phyloP scores from a whole-genome alignment of 2,329 filamentous ascomycete species.

The Diaporthe citrichinensis region DNA sequence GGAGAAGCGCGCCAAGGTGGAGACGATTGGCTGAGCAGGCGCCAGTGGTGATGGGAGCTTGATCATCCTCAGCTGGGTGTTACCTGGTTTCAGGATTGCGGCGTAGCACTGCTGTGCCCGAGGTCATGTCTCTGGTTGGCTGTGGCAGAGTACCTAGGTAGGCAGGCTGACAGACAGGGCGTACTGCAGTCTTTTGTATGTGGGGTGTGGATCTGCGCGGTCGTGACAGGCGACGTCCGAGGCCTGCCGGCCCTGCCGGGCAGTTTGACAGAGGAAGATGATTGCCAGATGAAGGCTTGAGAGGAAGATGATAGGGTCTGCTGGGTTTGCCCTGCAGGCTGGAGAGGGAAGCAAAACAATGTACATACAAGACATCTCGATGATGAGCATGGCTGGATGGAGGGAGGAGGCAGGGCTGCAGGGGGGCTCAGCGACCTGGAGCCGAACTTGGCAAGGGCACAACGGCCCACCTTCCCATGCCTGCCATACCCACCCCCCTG shows the following conservation, averaged over 20 bases:
- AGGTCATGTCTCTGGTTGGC: constrained; percentile 20
- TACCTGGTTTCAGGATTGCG: constrained; percentile 31
- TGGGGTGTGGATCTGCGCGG: neutral
- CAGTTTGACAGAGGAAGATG: neutral
- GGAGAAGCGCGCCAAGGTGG: constrained; percentile 13
- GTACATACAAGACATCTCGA: neutral
- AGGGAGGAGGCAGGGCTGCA: constrained; percentile 18
- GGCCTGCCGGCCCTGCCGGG: neutral
- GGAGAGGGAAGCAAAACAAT: neutral
- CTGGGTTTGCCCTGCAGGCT: neutral
- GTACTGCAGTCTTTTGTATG: neutral
- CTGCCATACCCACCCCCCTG: neutral
- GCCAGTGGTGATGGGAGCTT: neutral
- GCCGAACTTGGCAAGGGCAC: constrained; percentile 6
- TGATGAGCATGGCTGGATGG: neutral
- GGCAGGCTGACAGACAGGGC: constrained; percentile 7
- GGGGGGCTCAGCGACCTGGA: constrained; percentile 15
- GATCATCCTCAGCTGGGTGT: constrained; percentile 23
- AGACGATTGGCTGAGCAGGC: constrained; percentile 20
- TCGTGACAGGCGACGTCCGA: neutral
- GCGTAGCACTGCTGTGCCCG: constrained; percentile 17
- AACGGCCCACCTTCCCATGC: neutral
- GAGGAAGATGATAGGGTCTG: neutral
- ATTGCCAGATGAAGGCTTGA: neutral
- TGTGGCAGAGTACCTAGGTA: neutral